Evolutionary conservation across 352 stramenopile genomes (phyloP).

Genomic region (Phytophthora kernoviae): DNA sequence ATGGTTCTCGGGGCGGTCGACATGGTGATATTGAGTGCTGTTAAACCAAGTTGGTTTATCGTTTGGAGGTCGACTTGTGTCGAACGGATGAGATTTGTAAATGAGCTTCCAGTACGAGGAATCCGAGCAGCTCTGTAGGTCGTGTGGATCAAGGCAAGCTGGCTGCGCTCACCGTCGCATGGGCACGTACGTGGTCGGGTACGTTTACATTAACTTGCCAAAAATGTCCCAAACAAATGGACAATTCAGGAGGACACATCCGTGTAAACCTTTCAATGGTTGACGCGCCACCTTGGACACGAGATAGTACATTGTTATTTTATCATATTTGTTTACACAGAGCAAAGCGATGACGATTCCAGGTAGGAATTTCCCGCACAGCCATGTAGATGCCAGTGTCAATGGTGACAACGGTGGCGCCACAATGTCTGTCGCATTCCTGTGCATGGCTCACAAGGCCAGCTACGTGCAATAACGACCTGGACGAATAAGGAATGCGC

Average conservation of each 20-base stretch:
- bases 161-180: conserved; percentile 28
- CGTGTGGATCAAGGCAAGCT: not conserved
- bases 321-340: conserved; percentile 21
- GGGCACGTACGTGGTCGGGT: conserved; percentile 1
- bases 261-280: conserved; percentile 15
- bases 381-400: no score
- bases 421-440: no score
- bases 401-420: no score
- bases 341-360: conserved; percentile 1
- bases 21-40: conserved; percentile 13
- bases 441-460: no score
- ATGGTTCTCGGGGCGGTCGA: conserved; percentile 29
- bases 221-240: conserved; percentile 1
- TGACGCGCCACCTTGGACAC: conserved; percentile 17
- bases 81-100: conserved; percentile 19
- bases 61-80: conserved; percentile 21
- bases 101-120: conserved; percentile 8
- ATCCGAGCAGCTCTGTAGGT: not conserved
- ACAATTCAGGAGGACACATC: conserved; percentile 10
- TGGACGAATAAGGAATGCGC: no score
- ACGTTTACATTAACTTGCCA: no score
- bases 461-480: no score
- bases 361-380: no score
- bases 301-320: not conserved
- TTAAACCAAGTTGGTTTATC: no score